A percentile compares a stretch with the other conserved stretches of the same genome.
These are phyloP conservation scores for Xylaria sp. DNA, from an alignment of 2,329 filamentous ascomycete species.

Conservation along the genomic window DNA sequence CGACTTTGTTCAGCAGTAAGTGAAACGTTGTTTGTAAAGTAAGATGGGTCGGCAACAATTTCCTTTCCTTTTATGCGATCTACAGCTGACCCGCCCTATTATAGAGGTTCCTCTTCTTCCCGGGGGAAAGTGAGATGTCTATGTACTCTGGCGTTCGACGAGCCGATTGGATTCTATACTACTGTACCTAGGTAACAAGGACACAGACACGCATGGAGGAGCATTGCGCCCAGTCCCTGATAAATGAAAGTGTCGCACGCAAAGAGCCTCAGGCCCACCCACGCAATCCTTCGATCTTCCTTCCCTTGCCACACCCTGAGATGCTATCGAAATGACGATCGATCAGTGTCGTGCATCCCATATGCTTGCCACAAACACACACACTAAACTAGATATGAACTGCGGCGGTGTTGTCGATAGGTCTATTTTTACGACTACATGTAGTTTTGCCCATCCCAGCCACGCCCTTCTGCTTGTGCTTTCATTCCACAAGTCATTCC, in stretches of 20 bases:
- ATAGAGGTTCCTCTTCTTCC: neutral
- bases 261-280: constrained; percentile 30
- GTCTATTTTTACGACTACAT: constrained; percentile 7
- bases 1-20: neutral
- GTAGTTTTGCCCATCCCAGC: neutral
- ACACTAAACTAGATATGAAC: neutral
- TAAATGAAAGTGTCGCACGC: constrained; percentile 28
- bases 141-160: constrained; percentile 1
- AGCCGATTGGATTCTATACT: neutral
- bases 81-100: neutral
- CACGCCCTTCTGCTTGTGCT: neutral
- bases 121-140: too few species aligned
- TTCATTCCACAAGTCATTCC: neutral
- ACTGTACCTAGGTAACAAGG: neutral
- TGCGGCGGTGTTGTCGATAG: neutral
- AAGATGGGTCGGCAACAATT: neutral
- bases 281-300: constrained; percentile 18
- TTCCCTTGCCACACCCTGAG: neutral
- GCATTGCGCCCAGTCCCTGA: constrained; percentile 31
- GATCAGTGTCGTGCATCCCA: constrained; percentile 18
- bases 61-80: neutral
- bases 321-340: constrained; percentile 19
- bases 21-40: constrained; percentile 14
- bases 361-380: neutral
- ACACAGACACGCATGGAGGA: constrained; percentile 1